Evolutionary conservation across 2,329 filamentous ascomycete species (phyloP).

Genomic region (Gnomoniopsis sp.): DNA sequence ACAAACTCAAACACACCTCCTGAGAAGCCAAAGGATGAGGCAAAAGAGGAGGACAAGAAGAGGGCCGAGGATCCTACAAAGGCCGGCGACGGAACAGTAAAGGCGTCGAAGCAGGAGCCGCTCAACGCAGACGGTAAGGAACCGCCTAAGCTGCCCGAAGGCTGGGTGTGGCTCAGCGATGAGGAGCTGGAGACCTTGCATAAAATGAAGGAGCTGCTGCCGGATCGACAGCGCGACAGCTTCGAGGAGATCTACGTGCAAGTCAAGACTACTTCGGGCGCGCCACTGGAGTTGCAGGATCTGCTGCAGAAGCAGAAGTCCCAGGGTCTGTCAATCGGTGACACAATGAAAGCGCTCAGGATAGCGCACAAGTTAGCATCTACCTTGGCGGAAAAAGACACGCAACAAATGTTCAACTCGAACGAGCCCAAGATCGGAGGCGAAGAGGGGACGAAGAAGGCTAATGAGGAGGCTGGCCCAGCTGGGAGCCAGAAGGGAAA

Average conservation of each 20-base stretch:
- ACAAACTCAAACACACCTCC: slow-evolving; percentile 15
- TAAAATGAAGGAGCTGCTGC: slow-evolving; percentile 58
- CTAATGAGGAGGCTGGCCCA: slow-evolving; percentile 15
- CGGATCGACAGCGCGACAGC: slow-evolving; percentile 56
- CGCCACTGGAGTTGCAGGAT: slow-evolving; percentile 65
- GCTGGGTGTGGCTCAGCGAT: slow-evolving; percentile 44
- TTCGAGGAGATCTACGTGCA: slow-evolving; percentile 59
- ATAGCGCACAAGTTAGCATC: slow-evolving; percentile 55
- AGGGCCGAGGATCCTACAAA: background rate
- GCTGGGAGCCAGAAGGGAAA: slow-evolving; percentile 4
- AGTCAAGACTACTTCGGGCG: slow-evolving; percentile 63
- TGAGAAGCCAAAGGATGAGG: slow-evolving; percentile 9
- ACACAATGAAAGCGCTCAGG: slow-evolving; percentile 57
- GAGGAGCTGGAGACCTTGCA: slow-evolving; percentile 52
- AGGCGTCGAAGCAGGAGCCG: background rate
- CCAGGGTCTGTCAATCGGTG: slow-evolving; percentile 38
- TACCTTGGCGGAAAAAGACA: slow-evolving; percentile 25
- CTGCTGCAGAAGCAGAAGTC: slow-evolving; percentile 56
- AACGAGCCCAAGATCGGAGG: slow-evolving; percentile 23
- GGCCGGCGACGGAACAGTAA: background rate
- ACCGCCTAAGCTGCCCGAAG: slow-evolving; percentile 33
- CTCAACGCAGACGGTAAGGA: background rate
- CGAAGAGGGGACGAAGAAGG: slow-evolving; percentile 22
- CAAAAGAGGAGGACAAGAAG: background rate
- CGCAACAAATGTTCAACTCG: slow-evolving; percentile 22